Conservation (phyloP, 1,139 yeast species). For the Pichia terricola region DNA sequence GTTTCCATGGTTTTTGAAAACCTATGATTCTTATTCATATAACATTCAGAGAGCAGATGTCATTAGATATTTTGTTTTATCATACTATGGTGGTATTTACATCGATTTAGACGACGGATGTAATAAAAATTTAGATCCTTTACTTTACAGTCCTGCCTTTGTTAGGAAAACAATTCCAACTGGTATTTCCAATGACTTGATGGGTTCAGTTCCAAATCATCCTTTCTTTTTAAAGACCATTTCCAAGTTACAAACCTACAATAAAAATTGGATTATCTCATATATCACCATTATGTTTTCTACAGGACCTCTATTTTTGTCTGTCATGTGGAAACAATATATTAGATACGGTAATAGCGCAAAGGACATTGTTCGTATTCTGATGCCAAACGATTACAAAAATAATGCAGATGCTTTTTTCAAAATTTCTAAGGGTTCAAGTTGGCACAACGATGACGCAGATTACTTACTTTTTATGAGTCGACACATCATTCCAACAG, state of each 20-base stretch:
- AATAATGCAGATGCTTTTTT: conserved; percentile 50
- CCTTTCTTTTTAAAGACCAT: conserved; percentile 73
- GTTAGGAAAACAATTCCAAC: conserved; percentile 83
- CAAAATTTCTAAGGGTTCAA: conserved; percentile 66
- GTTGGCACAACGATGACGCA: conserved; percentile 88
- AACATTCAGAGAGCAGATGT: conserved; percentile 90
- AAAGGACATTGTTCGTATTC: conserved; percentile 51
- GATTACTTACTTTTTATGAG: conserved; percentile 61
- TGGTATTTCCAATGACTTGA: conserved; percentile 86
- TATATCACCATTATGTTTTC: conserved; percentile 88
- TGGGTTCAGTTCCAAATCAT: conserved; percentile 83
- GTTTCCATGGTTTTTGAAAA: conserved; percentile 77
- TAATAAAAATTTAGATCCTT: conserved; percentile 64
- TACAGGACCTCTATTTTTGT: conserved; percentile 83
- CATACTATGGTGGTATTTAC: conserved; percentile 83
- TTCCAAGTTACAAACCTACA: conserved; percentile 52
- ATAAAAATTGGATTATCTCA: conserved; percentile 71
- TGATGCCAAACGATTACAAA: conserved; percentile 67
- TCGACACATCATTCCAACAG: conserved; percentile 59
- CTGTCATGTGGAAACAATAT: conserved; percentile 82
- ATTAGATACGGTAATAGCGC: conserved; percentile 69
- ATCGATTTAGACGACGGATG: conserved; percentile 90
- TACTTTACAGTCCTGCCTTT: conserved; percentile 74
- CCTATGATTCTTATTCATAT: conserved; percentile 69
- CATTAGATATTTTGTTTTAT: conserved; percentile 77